phyloP scores from a whole-genome alignment of 441 rosid genomes.

The Brassica hybrid region DNA sequence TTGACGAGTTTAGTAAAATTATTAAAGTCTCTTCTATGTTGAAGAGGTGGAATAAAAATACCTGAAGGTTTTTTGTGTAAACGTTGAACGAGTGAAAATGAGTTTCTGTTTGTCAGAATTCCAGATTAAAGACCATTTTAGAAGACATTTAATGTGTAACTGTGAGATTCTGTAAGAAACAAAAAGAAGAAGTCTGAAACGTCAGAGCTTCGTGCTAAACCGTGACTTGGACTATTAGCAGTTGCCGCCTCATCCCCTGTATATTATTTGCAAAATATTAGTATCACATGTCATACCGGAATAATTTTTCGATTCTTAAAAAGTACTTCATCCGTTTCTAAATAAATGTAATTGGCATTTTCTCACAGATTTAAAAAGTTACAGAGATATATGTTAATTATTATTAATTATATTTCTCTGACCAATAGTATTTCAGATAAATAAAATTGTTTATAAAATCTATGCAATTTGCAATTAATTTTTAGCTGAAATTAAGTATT shows the following conservation, averaged over 20 bases:
- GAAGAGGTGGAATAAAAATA: conserved; percentile 27
- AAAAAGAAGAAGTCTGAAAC: conserved; percentile 41
- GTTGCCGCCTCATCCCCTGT: conserved; percentile 27
- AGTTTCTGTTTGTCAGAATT: conserved; percentile 46
- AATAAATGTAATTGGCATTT: no score
- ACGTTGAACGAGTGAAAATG: conserved; percentile 14
- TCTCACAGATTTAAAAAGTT: no score
- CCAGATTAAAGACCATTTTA: conserved; percentile 44
- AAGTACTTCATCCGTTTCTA: no score
- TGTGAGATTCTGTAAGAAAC: conserved; percentile 43
- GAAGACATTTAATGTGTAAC: conserved; percentile 39
- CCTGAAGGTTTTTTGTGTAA: conserved; percentile 11
- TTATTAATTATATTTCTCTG: no score
- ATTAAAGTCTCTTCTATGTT: conserved; percentile 6
- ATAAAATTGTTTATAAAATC: no score
- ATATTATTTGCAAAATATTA: no score
- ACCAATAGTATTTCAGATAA: no score
- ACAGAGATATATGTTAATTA: no score
- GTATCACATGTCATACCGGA: no score
- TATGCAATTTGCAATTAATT: no score
- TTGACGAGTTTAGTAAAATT: conserved; percentile 46
- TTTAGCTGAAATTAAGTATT: no score
- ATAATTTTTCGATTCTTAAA: no score
- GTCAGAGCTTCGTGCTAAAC: conserved; percentile 41
- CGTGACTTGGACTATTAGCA: conserved; percentile 34